Evolutionary conservation across 2,329 filamentous ascomycete genomes (phyloP), one percentile per base, ranked within the genome.

Genomic region (Hypoxylon sp.): DNA sequence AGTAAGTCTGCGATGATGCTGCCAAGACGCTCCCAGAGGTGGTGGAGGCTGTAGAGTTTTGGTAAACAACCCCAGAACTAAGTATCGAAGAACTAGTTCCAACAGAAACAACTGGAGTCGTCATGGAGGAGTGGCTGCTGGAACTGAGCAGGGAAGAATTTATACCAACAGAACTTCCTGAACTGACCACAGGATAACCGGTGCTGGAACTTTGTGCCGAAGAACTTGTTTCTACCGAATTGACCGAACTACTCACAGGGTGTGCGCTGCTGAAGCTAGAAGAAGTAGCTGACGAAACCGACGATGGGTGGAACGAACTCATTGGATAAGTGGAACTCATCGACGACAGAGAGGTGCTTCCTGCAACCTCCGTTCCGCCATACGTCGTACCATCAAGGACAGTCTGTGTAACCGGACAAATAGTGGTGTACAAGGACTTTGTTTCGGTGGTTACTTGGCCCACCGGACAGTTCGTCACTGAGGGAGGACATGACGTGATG

Each of bases 371-470:
- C 9, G 63, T 64, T 57, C 70, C 72, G 48, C 66, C 70, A 22
- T 66, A 77, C 1, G 75, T 77, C 33, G 61, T 75, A 9, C 72
- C 75, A 59, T 77, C 75, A 42, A 77, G 64, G n/a, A 77, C 33
- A n/a, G 75, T 76, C 8, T 75, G 67, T 11, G 75, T 77, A 10
- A 78, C 70, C n/a, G 77, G 76, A 44, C 75, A 78, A 39, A 78
- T 58, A 2, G 77, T 78, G 3, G 77, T 78, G 35, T 77, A 78
- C 14, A 74, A 35, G 11, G 76, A 78, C 10, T 77, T 65, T 22
- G 70, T 70, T 39, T 78, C 72, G 9, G 76, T 78, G 5, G 74
- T 78, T 8, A 78, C 72, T 29, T 74, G 57, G 8, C 76, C 76
- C 2, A 73, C 76, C 1, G 76, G 74, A 39, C 77, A 78, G 52